Base-by-base conservation (phyloP, 331 rosid species). In the Malus hybrid region DNA sequence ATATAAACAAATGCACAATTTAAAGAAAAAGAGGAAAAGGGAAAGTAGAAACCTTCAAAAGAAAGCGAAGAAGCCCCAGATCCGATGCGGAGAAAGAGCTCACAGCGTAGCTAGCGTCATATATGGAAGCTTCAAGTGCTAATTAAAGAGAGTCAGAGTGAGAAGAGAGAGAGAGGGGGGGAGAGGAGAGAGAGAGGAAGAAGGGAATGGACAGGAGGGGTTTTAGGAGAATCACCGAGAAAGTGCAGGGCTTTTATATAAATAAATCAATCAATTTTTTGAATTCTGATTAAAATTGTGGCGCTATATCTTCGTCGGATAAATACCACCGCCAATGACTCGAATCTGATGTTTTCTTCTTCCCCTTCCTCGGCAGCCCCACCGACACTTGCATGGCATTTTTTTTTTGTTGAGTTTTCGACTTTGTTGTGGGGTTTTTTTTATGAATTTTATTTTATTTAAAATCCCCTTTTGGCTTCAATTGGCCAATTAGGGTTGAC, bases 41-140 rank as follows among this genome's bases (percentile, higher is more conserved):
- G 2, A 70, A 74, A 74, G 73, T 10, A 18, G 68, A 68, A 78
- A 82, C 83, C 93, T 89, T 85, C 69, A 68, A 74, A 66, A 29
- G 78, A 74, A 81, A 84, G 68, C 63, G 87, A 87, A 82, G 80
- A 75, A 84, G 85, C 29, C 76, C 90, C 80, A 87, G 97, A 92
- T 92, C 93, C 90, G 79, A 92, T 80, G 86, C 66, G 63, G 77
- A 30, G 46, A 79, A 50, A 46, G 32, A 72, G 75, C 75, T 79
- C 8, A 61, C 77, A 79, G 66, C 78, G 72, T 79, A 66, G 75
- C 50, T 57, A 63, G 81, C 78, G 83, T 66, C 58, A 57, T 78
- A 71, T 61, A 71, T 14, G 84, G 80, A 84, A 70, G 79, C 29
- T 52, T 63, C 58, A 12, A 52, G 12, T 1, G 68, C 53, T 78